Base-by-base conservation (phyloP, 1,284 basidiomycete species). In the Lentinula novae-zelandiae region DNA sequence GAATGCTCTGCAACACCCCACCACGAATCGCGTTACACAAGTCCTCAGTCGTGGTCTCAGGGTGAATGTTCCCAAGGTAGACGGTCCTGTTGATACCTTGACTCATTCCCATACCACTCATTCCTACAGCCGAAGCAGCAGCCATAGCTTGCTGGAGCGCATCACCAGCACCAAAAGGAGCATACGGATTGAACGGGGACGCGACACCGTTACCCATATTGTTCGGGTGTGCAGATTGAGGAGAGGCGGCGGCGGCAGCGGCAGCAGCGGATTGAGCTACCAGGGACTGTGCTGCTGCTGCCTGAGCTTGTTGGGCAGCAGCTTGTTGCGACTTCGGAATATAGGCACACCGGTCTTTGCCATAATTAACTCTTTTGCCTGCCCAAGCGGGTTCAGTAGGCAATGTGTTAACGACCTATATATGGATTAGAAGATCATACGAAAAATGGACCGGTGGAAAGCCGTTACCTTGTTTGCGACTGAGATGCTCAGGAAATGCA, bases 311-410 rank as follows among this genome's bases (percentile, higher is more conserved):
- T 66, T 90, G 89, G 5, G 90, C 89, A 22, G 89, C 90, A 0
- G 85, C 88, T 72, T 94, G 92, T 71, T 94, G 92, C 7, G 89
- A 92, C 75, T 93, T 94, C 56, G 92, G 93, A 51, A 95, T 92
- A 71, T 97, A 97, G 9, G 95, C 95, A 67, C 94, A 96, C 64
- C 94, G 91, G 71, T 96, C 93, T 75, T 96, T 96, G 71, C 95
- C 95, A 69, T 94, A 97, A 75, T 94, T 94, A 72, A 97, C 92
- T 52, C 94, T 88, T 73, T 95, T 95, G 67, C 92, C 93, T n/a
- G 91, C 89, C 92, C 94, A 98, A 0, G 83, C 85, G 2, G 91
- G 89, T 73, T 96, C 93, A 3, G 86, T 89, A 0, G 94, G 93
- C 15, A 98, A 82, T 5, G 90, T 91, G 67, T 91, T 89, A 51